These are phyloP conservation scores for Coemansia erecta DNA, from an alignment of 192 early-diverging fungal genomes.

Conservation along the genomic window DNA sequence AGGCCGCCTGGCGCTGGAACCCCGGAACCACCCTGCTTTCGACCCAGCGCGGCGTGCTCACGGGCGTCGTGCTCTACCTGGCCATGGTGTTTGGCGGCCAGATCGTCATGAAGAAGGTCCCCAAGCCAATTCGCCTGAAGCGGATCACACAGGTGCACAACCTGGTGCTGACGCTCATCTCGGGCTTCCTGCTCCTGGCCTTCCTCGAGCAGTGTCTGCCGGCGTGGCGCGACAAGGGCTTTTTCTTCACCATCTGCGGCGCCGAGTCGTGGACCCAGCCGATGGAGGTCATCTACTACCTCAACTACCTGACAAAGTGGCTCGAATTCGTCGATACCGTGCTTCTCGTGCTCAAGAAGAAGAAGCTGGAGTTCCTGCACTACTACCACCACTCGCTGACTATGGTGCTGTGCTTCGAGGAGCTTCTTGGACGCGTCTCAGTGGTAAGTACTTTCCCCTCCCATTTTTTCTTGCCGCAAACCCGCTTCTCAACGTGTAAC, in stretches of 20 bases:
- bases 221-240: constrained; percentile 63
- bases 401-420: constrained; percentile 81
- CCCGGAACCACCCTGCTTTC: constrained; percentile 51
- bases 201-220: constrained; percentile 81
- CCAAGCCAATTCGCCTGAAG: constrained; percentile 56
- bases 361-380: constrained; percentile 88
- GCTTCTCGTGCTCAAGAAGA: constrained; percentile 82
- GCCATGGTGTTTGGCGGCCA: constrained; percentile 81
- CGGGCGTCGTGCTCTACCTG: constrained; percentile 63
- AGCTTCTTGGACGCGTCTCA: constrained; percentile 73
- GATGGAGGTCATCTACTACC: constrained; percentile 81
- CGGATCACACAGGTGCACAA: constrained; percentile 81
- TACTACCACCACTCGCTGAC: constrained; percentile 94
- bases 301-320: constrained; percentile 93
- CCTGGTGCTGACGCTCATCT: constrained; percentile 70
- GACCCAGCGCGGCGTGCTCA: constrained; percentile 50
- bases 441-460: constrained; percentile 61
- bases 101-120: constrained; percentile 61
- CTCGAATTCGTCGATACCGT: constrained; percentile 89
- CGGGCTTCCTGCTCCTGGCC: constrained; percentile 67
- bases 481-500: neutral
- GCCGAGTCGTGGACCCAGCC: constrained; percentile 72
- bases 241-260: constrained; percentile 73
- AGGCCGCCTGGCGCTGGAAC: constrained; percentile 53
- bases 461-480: neutral